Evolutionary conservation across 371 early-diverging fungal genomes (phyloP), one percentile per base, ranked within the genome.

Genomic region (Mortierella sp.): DNA sequence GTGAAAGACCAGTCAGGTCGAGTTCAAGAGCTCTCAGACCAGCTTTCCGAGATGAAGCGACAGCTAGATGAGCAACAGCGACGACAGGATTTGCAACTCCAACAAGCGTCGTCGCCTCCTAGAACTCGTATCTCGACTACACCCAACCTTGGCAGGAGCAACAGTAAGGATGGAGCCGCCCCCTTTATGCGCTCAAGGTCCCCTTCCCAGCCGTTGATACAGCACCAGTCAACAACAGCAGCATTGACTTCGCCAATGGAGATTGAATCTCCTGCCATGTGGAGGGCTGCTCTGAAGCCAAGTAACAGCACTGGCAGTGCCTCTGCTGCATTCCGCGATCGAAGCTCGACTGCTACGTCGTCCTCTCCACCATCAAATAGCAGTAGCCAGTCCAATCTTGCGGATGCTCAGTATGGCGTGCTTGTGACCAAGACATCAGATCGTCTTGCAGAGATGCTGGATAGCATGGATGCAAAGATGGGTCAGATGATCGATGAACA

Each of bases 21-120:
- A 17, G 52, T 74, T 3, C 47, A 47, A 12, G 76, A 74, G 17
- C 68, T 74, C 0, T 63, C 68, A 10, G 64, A 67, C 21, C 76
- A 74, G 16, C 52, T 74, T 19, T 55, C 68, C 4, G 64, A 64
- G 29, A 57, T 74, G 68, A 67, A 61, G 40, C 45, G 59, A 39
- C 76, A 67, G 49, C 21, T 74, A 16, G 57, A 68, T 25, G 68
- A 68, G 21, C 76, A 74, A 16, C 68, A 68, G n/a, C 60, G 44
- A 24, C 73, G 63, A n/a, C 60, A 50, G 29, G 61, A 60, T 17
- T n/a, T n/a, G n/a, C n/a, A n/a, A n/a, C n/a, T n/a, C n/a, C 59
- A 53, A 53, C 2, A 25, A 47, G 17, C 48, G 45, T 13, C 59
- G 31, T 10, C 46, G 17, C 3, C 65, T 25, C 21, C 49, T 44